Percentiles rank a stretch among this genome's conserved stretches.
These are phyloP conservation scores for Scopulariopsis brevicaulis DNA, from an alignment of 2,329 filamentous ascomycete genomes.

Conservation along the genomic window DNA sequence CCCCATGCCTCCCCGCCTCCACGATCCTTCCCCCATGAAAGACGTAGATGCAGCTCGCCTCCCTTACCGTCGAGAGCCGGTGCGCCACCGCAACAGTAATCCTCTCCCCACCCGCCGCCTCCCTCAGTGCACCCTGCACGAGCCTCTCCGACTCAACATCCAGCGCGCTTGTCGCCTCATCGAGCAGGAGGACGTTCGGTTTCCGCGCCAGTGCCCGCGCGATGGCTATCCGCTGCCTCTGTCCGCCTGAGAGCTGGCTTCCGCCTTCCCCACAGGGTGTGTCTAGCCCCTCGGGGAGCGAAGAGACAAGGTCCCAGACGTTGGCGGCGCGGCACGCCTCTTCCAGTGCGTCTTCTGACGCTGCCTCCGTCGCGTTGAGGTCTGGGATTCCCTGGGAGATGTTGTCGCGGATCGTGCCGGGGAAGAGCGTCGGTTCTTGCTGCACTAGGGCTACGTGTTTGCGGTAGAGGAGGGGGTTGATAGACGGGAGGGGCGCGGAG, in stretches of 20 bases:
- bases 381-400: constrained; percentile 30
- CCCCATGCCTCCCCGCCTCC: constrained; percentile 49
- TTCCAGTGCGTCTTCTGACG: constrained; percentile 26
- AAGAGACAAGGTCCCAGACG: constrained; percentile 41
- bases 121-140: constrained; percentile 51
- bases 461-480: constrained; percentile 18
- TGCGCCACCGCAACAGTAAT: constrained; percentile 58
- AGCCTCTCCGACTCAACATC: constrained; percentile 56
- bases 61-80: constrained; percentile 39
- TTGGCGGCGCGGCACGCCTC: constrained; percentile 42
- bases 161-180: constrained; percentile 57
- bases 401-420: constrained; percentile 44
- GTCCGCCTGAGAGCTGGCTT: constrained; percentile 59
- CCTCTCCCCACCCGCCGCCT: constrained; percentile 17
- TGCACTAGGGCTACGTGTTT: constrained; percentile 24
- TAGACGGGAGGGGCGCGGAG: constrained; percentile 13
- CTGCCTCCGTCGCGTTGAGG: constrained; percentile 1
- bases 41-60: constrained; percentile 52
- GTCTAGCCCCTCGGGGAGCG: constrained; percentile 46
- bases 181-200: constrained; percentile 56
- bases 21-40: constrained; percentile 44
- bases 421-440: constrained; percentile 28
- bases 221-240: constrained; percentile 63
- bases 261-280: constrained; percentile 56
- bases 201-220: constrained; percentile 58